phyloP scores from a whole-genome alignment of 108 stramenopile species.

The Conticribra guillardii region DNA sequence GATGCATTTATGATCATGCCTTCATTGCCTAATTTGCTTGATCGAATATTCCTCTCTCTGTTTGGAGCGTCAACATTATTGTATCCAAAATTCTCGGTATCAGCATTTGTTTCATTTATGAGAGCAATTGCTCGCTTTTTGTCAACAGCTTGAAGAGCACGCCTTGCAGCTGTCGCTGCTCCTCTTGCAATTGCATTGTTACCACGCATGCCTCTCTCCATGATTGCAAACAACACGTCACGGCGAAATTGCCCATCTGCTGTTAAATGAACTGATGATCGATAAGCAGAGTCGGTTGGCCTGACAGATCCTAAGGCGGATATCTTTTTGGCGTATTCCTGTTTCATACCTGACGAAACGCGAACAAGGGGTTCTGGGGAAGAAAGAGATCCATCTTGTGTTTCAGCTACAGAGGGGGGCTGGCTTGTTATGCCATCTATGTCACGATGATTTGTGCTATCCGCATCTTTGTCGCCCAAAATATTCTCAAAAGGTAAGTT shows the following conservation, averaged over 20 bases:
- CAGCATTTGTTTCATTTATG: constrained; percentile 51
- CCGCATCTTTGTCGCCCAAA: too few relatives aligned
- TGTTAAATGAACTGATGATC: constrained; percentile 36
- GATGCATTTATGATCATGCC: constrained; percentile 36
- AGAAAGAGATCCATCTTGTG: not conserved
- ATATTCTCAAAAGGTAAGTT: not conserved
- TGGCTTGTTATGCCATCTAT: constrained; percentile 14
- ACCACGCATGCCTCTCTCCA: constrained; percentile 81
- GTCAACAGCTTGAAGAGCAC: constrained; percentile 79
- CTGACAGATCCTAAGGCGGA: constrained; percentile 48
- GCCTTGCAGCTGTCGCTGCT: constrained; percentile 67
- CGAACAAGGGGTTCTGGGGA: constrained; percentile 1
- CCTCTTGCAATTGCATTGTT: constrained; percentile 79
- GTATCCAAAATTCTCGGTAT: constrained; percentile 8
- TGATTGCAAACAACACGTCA: constrained; percentile 85
- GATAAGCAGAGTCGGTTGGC: constrained; percentile 29
- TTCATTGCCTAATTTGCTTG: constrained; percentile 3
- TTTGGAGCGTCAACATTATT: constrained; percentile 7
- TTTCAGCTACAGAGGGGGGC: not conserved
- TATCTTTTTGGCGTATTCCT: constrained; percentile 42
- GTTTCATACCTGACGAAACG: constrained; percentile 8
- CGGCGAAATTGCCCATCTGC: constrained; percentile 72
- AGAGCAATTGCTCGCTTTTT: constrained; percentile 75
- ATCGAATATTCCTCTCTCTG: constrained; percentile 12
- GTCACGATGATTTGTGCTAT: too few relatives aligned